Evolutionary conservation across 2,329 filamentous ascomycete species (phyloP), one percentile per base, ranked within the genome.

Genomic region (Calycina herbarum): DNA sequence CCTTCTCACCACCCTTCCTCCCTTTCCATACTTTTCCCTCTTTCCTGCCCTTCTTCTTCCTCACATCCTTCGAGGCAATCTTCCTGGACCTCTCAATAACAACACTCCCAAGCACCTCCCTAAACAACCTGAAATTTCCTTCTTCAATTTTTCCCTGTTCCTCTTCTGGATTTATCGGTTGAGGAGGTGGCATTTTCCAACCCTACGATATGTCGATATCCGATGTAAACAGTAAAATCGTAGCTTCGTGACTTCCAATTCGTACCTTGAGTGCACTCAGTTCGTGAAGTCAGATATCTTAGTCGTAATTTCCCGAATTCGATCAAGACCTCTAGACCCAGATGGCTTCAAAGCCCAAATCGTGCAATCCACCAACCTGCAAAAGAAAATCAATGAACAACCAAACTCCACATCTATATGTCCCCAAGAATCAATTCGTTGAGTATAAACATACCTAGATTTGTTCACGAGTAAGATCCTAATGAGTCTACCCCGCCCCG

Each of bases 41-140:
- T 13, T 51, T 51, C 17, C 45, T 51, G 13, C 72, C 92, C 92
- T 48, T 78, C 72, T 61, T 80, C 78, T 64, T 80, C 75, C 17
- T 74, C 75, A 54, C 71, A 60, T 8, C 35, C 31, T 24, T 27
- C 33, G 5, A 5, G 8, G 17, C 35, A 7, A 20, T 24, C 3
- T 5, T 35, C 5, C 17, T 24, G 3, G 33, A 15, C 27, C 24
- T 57, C 31, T 57, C 54, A 31, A 48, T 51, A 27, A 61, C 13
- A 29, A 24, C 33, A 60, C 56, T 15, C 11, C 31, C 56, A 1
- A 60, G 15, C 13, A 45, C 24, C 15, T 59, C 60, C 27, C 35
- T 40, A 20, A 24, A 60, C 35, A 48, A 51, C 56, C 58, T 38
- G 24, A 58, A 42, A 29, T 51, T 31, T 27, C 42, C 33, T 3